Evolutionary conservation across 2,329 filamentous ascomycete species (phyloP), one percentile per base, ranked within the genome.

Genomic region (Knufia petricola): DNA sequence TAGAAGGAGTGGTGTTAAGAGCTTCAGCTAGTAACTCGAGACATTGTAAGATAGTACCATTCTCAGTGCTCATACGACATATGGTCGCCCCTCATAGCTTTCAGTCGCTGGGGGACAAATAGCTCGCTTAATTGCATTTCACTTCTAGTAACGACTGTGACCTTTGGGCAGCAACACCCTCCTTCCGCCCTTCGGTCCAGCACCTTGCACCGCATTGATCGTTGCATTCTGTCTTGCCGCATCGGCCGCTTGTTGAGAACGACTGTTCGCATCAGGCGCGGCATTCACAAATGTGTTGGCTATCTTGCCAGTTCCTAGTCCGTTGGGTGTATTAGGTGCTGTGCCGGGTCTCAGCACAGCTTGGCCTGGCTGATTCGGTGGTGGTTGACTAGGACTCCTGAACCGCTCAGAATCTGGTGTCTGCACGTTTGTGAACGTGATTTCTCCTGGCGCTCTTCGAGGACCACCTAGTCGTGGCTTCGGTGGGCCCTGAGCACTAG

Each of bases 251-350:
- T 44, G 23, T 8, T n/a, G n/a, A 3, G 34, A 38, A 21, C 44
- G 34, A 15, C 24, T 26, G 28, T 21, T 47, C 44, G 31, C 44
- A 21, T 31, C 28, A n/a, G n/a, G 23, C 10, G 7, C 12, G 13
- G 36, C 26, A 30, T 38, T 45, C 24, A 58, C 63, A 34, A 65
- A 72, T 68, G 68, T 68, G 55, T 64, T 70, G 46, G 69, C 69
- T 68, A 71, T 71, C 31, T 54, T 65, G 53, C 41, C 41, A 3
- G 28, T 31, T 12, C 32, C 32, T 8, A 36, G 15, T 6, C 32
- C 32, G 15, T 36, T 36, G 7, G 10, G 10, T 40, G 37, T 21
- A 17, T 24, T 40, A 6, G 26, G 26, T 17, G 32, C 44, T 26
- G 44, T 39, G 20, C 20, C 36, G 19, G 41, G 41, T 32, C 41